Base-by-base conservation (phyloP, 441 rosid species). In the Pelargonium fulgidum region DNA sequence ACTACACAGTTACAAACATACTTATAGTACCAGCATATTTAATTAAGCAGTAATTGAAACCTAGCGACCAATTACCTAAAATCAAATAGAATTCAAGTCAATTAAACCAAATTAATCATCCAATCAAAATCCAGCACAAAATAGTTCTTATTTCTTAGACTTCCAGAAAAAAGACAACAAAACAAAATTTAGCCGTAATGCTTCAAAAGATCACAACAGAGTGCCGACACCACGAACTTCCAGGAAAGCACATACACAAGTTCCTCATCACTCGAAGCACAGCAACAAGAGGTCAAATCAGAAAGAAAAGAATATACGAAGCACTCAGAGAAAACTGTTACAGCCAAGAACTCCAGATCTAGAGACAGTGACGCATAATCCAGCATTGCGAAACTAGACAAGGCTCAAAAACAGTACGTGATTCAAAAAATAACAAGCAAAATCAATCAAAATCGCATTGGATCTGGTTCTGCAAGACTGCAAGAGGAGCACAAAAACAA, bases 391-490 rank as follows among this genome's bases (percentile, higher is more conserved):
- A 6, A 4, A 52, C 59, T 14, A 52, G 16, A 4, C 17, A 52
- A 22, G 1, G 24, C 24, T 22, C 0, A 22, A 22, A 22, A 29
- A 29, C 36, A 29, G 36, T 29, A 29, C 36, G 36, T 29, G 36
- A 29, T 29, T 29, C 36, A 29, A 29, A 29, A 29, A 26, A 14
- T 14, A 7, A 52, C 59, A 52, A 52, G 3, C 59, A 19, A 52
- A n/a, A 52, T 52, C 59, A 16, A 14, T 16, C 59, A 52, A 52
- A 52, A 4, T 4, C 22, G 59, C 59, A 52, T 14, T 16, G 17
- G 59, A 52, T 52, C 59, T 52, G 59, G 17, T 52, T 52, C n/a
- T n/a, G n/a, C n/a, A n/a, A n/a, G n/a, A n/a, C 59, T 14, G 19
- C 59, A 16, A 52, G 6, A 17, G 16, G 20, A 52, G 59, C 59